A percentile compares a stretch with the other conserved stretches of the same genome.
Conservation (phyloP, 106 monocot genomes). For the Posidonia australis region DNA sequence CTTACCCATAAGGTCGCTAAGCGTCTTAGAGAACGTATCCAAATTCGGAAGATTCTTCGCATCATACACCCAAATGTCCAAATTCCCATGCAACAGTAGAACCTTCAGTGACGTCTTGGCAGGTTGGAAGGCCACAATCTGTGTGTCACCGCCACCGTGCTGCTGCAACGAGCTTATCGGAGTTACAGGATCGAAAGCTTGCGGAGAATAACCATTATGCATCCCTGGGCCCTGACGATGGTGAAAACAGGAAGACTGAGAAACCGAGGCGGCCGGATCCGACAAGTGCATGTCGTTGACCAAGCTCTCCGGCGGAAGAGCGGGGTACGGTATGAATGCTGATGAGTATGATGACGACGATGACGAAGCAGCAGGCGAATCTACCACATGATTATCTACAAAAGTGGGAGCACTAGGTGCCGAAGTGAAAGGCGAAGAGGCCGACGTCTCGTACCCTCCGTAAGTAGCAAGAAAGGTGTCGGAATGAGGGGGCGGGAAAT, state of each 20-base stretch:
- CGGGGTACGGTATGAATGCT: not conserved
- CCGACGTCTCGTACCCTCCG: not conserved
- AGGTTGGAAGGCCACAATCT: conserved; percentile 13
- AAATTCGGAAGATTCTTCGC: conserved; percentile 74
- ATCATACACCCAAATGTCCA: conserved; percentile 53
- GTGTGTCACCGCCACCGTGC: conserved; percentile 5
- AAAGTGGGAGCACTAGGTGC: too few species aligned
- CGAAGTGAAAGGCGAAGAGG: too few species aligned
- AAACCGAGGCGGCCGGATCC: not conserved
- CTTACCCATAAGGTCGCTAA: conserved; percentile 48
- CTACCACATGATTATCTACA: not conserved
- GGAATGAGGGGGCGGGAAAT: conserved; percentile 5
- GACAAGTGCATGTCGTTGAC: conserved; percentile 23
- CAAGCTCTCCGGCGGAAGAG: conserved; percentile 15
- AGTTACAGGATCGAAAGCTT: not conserved
- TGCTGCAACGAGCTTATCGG: not conserved
- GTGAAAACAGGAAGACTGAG: conserved; percentile 4
- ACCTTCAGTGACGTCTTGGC: conserved; percentile 43
- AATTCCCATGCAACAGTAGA: conserved; percentile 65
- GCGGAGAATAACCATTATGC: not conserved
- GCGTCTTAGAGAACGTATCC: conserved; percentile 78
- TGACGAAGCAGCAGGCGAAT: conserved; percentile 3
- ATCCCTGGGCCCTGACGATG: not conserved
- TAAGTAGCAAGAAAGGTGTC: conserved; percentile 1
- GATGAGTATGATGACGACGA: conserved; percentile 13